Conservation (phyloP, 305 asterid species). For the Withania somnifera region DNA sequence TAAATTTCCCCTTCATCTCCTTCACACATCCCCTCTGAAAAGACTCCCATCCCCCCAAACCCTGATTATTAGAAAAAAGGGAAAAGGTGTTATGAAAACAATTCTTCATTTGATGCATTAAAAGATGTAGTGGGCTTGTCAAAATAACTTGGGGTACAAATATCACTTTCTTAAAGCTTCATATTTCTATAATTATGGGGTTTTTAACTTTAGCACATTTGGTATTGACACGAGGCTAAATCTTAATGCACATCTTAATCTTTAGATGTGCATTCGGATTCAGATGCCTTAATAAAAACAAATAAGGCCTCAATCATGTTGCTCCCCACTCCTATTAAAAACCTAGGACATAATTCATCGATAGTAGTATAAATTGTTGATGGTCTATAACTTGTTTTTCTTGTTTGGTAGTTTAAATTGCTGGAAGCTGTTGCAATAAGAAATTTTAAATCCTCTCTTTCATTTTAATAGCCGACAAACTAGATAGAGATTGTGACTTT, state of each 20-base stretch:
- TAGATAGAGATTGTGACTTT: neutral
- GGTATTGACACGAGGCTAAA: neutral
- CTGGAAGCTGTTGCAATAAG: conserved; percentile 1
- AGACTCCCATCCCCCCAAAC: neutral
- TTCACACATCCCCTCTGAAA: neutral
- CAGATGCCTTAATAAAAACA: neutral
- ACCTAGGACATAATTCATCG: neutral
- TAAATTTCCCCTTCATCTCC: neutral
- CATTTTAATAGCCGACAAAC: neutral
- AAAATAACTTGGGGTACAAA: neutral
- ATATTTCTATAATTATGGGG: neutral
- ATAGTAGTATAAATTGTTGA: neutral
- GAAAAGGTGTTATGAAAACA: neutral
- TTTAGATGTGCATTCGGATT: neutral
- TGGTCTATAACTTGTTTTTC: neutral
- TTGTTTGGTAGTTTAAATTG: neutral
- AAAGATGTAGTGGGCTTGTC: neutral
- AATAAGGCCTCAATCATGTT: neutral
- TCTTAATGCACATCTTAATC: neutral
- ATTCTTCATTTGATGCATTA: neutral
- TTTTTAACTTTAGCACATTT: neutral
- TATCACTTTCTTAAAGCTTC: neutral
- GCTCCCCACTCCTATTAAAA: neutral
- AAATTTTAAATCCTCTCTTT: neutral
- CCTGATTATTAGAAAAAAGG: neutral